phyloP scores from a whole-genome alignment of 352 stramenopile species.

The Plasmopara viticola region DNA sequence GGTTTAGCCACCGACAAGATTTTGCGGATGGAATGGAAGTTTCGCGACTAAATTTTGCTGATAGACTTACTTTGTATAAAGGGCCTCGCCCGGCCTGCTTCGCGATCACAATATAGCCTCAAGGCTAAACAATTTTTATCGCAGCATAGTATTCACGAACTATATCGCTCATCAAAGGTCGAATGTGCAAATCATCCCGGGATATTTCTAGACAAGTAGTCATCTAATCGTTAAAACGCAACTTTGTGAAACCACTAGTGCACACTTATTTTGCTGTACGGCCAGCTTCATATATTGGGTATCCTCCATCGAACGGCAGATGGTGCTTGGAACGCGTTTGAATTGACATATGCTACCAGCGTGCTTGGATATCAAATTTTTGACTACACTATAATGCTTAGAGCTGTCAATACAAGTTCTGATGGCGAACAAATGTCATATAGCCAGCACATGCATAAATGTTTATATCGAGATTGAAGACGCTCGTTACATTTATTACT shows the following conservation, averaged over 20 bases:
- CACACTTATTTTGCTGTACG: background rate
- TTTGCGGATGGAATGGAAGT: too few relatives aligned
- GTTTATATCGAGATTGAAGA: background rate
- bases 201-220: background rate
- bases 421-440: background rate
- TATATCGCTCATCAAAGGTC: background rate
- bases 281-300: background rate
- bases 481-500: slow-evolving; percentile 7
- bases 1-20: slow-evolving; percentile 5
- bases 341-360: background rate
- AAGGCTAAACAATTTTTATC: background rate
- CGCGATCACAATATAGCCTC: slow-evolving; percentile 1
- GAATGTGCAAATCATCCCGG: background rate
- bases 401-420: background rate
- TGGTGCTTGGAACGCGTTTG: background rate
- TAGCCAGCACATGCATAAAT: background rate
- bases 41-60: slow-evolving; percentile 4
- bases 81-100: slow-evolving; percentile 1
- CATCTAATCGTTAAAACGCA: slow-evolving; percentile 1
- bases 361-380: background rate
- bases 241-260: slow-evolving; percentile 6
- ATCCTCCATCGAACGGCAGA: background rate
- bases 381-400: background rate
- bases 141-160: background rate
- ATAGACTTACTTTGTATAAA: background rate